These are phyloP conservation scores for Amorphotheca resinae DNA, from an alignment of 495 filamentous ascomycete species.

Conservation along the genomic window DNA sequence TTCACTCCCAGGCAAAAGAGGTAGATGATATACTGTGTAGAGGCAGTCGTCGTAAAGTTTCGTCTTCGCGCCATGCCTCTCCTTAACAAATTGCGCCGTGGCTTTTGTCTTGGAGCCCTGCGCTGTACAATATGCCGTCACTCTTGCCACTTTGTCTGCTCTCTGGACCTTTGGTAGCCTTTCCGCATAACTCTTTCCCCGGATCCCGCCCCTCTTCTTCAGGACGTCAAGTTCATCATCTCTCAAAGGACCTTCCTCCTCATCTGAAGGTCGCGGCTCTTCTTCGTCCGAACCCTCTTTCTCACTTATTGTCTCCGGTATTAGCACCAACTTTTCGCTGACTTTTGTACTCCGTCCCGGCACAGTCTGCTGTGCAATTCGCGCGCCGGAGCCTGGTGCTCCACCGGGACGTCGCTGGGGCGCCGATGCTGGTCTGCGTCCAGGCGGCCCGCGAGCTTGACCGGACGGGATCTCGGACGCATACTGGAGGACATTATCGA, in stretches of 20 bases:
- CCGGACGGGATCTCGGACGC: constrained; percentile 91
- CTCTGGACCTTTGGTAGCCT: constrained; percentile 79
- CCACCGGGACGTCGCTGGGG: constrained; percentile 28
- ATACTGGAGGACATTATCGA: constrained; percentile 92
- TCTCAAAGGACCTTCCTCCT: constrained; percentile 56
- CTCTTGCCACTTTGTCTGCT: constrained; percentile 73
- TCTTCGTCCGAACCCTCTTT: constrained; percentile 41
- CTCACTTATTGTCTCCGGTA: constrained; percentile 70
- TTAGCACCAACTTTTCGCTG: constrained; percentile 87
- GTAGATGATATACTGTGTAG: constrained; percentile 89
- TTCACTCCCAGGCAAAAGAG: constrained; percentile 69
- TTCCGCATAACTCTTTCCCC: constrained; percentile 90
- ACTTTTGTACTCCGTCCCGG: constrained; percentile 83
- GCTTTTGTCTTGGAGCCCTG: constrained; percentile 81
- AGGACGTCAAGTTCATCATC: constrained; percentile 65
- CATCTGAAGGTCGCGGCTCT: constrained; percentile 36
- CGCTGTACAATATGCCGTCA: constrained; percentile 94
- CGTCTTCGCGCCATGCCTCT: constrained; percentile 80
- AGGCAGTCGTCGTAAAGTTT: constrained; percentile 99
- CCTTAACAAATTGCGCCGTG: constrained; percentile 76
- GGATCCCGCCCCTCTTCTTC: constrained; percentile 42
- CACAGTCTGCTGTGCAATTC: constrained; percentile 55
- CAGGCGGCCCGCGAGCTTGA: constrained; percentile 67
- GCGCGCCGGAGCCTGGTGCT: constrained; percentile 30
- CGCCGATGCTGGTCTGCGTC: constrained; percentile 38